Percentiles rank a stretch among this genome's conserved stretches.
phyloP scores from a whole-genome alignment of 306 rosid species.

The Quercus ilex region DNA sequence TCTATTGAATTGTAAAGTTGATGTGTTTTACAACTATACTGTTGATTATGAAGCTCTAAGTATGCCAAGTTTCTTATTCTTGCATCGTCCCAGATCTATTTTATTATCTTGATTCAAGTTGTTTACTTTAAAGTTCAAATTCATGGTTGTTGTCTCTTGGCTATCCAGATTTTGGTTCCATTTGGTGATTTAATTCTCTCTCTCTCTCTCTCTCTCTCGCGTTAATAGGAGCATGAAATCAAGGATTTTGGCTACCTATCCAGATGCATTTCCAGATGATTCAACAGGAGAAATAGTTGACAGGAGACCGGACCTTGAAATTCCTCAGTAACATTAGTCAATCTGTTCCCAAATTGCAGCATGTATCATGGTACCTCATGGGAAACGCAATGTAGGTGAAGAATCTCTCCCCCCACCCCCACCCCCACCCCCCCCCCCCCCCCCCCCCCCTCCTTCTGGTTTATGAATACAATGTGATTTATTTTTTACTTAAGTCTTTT shows the following conservation, averaged over 20 bases:
- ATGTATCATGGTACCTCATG: neutral
- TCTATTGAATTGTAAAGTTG: no score
- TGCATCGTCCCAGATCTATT: neutral
- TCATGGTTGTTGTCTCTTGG: neutral
- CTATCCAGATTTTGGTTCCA: neutral
- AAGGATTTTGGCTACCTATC: constrained; percentile 67
- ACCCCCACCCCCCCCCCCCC: no score
- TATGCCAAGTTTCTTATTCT: neutral
- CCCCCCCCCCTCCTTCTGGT: no score
- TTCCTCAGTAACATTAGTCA: constrained; percentile 43
- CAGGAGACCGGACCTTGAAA: constrained; percentile 87
- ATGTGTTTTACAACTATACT: no score
- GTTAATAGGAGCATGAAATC: constrained; percentile 79
- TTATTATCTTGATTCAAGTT: neutral
- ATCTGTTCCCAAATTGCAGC: neutral
- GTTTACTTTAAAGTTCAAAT: neutral
- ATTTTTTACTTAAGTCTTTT: no score
- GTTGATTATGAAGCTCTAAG: no score
- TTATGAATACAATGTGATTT: no score
- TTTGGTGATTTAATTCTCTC: constrained; percentile 3
- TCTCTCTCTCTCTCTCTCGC: no score
- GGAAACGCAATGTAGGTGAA: neutral
- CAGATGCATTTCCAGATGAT: constrained; percentile 82
- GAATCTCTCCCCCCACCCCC: no score
- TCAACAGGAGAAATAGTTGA: constrained; percentile 49